Evolutionary conservation across 2,329 filamentous ascomycete species (phyloP).

Genomic region (Microdochium nivale): DNA sequence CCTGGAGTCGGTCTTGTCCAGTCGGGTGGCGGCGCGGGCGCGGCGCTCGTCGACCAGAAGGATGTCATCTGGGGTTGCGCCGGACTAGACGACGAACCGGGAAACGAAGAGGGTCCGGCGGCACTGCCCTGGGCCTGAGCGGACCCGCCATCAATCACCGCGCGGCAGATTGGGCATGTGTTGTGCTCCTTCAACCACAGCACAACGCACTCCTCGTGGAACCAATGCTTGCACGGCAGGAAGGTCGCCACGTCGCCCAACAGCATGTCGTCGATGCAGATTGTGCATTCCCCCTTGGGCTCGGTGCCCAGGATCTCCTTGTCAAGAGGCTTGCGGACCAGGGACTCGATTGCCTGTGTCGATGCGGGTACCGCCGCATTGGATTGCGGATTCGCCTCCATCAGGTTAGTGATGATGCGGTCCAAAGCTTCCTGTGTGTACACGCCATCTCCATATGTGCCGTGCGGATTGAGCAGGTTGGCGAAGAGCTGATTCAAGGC

Average conservation of each 20-base stretch:
- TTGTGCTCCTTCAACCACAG: slow-evolving; percentile 87
- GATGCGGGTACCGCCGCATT: slow-evolving; percentile 79
- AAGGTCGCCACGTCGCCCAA: slow-evolving; percentile 65
- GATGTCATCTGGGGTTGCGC: slow-evolving; percentile 1
- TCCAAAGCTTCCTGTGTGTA: slow-evolving; percentile 89
- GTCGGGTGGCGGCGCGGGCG: slow-evolving; percentile 1
- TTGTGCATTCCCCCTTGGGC: slow-evolving; percentile 76
- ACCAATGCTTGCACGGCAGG: slow-evolving; percentile 89
- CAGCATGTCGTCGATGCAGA: slow-evolving; percentile 83
- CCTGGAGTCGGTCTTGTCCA: slow-evolving; percentile 8
- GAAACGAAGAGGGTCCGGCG: slow-evolving; percentile 2
- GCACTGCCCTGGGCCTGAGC: slow-evolving; percentile 12
- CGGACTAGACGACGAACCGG: too few species aligned
- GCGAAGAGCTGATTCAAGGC: slow-evolving; percentile 45
- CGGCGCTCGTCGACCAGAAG: not conserved
- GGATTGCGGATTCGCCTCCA: slow-evolving; percentile 71
- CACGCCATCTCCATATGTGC: slow-evolving; percentile 67
- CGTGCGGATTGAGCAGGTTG: slow-evolving; percentile 41
- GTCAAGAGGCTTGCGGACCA: slow-evolving; percentile 65
- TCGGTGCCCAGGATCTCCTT: slow-evolving; percentile 57
- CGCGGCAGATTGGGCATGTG: slow-evolving; percentile 78
- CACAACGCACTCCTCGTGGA: slow-evolving; percentile 73
- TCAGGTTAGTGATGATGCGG: slow-evolving; percentile 75
- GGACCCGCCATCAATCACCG: slow-evolving; percentile 37
- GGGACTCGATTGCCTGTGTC: slow-evolving; percentile 59